These are phyloP conservation scores for Cryphonectria carpinicola DNA, from an alignment of 2,329 filamentous ascomycete species.

Conservation along the genomic window DNA sequence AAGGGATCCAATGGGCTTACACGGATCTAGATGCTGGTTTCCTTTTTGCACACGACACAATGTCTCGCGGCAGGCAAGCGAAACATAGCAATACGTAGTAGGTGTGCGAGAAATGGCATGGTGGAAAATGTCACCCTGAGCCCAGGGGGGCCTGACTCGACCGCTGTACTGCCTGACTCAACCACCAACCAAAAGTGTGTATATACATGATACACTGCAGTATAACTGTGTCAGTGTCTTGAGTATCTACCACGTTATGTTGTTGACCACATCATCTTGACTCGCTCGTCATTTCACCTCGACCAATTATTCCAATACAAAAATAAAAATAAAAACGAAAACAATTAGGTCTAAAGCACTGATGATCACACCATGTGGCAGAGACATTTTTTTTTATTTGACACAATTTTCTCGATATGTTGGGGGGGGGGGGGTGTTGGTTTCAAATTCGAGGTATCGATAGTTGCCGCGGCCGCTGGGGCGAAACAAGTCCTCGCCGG, in stretches of 20 bases:
- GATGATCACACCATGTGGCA: neutral
- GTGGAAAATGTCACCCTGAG: neutral
- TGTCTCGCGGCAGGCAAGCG: constrained; percentile 12
- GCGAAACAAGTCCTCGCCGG: neutral
- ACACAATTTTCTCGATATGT: neutral
- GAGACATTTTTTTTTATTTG: neutral
- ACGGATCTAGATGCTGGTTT: constrained; percentile 2
- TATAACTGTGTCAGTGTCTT: neutral
- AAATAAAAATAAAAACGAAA: too few species aligned
- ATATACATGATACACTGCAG: neutral
- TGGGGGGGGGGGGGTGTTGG: neutral
- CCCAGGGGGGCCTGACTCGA: neutral
- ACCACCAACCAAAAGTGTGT: neutral
- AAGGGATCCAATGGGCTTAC: constrained; percentile 21
- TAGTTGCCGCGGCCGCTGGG: neutral
- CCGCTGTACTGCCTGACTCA: neutral
- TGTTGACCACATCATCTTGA: neutral
- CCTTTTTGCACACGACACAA: neutral
- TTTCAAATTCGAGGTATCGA: neutral
- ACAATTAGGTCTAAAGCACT: neutral
- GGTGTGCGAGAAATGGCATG: neutral
- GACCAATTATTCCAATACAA: neutral
- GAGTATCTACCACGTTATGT: neutral
- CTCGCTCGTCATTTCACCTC: neutral
- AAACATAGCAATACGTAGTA: neutral